A percentile compares a stretch with the other conserved stretches of the same genome.
Conservation (phyloP, 1,139 yeast species). For the Pichia sp. region DNA sequence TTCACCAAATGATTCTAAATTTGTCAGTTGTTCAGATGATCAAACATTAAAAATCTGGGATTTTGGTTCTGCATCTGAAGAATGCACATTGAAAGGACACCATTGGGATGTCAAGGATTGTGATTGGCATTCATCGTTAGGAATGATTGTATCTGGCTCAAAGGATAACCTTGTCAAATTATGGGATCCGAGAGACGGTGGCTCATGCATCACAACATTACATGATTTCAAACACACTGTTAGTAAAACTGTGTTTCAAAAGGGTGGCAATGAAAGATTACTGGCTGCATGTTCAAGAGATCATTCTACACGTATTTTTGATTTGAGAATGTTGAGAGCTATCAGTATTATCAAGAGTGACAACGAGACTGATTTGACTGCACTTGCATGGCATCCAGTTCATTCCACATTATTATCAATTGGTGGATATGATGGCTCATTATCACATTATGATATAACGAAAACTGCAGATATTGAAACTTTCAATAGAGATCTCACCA, state of each 20-base stretch:
- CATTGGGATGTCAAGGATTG: conserved; percentile 99
- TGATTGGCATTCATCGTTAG: conserved; percentile 94
- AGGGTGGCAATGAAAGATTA: conserved; percentile 57
- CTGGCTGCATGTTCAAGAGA: conserved; percentile 89
- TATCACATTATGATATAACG: conserved; percentile 73
- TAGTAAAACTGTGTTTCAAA: conserved; percentile 76
- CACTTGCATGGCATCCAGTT: conserved; percentile 91
- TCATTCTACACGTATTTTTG: conserved; percentile 84
- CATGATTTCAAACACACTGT: conserved; percentile 96
- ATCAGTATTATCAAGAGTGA: conserved; percentile 64
- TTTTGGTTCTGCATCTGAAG: conserved; percentile 87
- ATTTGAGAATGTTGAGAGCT: conserved; percentile 81
- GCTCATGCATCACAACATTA: conserved; percentile 70
- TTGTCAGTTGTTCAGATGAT: conserved; percentile 92
- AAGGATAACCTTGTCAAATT: conserved; percentile 90
- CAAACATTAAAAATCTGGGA: conserved; percentile 90
- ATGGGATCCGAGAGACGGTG: conserved; percentile 92
- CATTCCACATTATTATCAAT: conserved; percentile 79
- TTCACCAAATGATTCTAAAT: conserved; percentile 87
- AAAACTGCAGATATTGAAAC: conserved; percentile 35
- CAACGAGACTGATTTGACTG: conserved; percentile 81
- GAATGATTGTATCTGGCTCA: conserved; percentile 83
- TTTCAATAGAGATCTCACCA: neutral
- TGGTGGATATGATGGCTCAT: conserved; percentile 88
- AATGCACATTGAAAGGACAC: conserved; percentile 79